Base-by-base conservation (phyloP, 1,284 basidiomycete genomes). In the Leccinum griseonigrum region DNA sequence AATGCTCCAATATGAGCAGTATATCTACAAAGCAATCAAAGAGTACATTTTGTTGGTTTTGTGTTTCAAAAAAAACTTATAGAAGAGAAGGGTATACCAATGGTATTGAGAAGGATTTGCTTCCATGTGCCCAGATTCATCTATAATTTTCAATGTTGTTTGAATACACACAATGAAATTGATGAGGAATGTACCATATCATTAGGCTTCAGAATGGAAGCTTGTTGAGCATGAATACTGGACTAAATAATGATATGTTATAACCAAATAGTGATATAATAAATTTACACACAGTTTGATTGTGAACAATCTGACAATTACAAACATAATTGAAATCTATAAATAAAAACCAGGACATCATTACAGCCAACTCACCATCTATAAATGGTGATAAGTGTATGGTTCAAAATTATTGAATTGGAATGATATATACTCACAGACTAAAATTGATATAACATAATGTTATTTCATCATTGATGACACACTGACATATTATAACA, bases 141-240 rank as follows among this genome's bases (percentile, higher is more conserved):
- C 40, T 43, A 18, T 18, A 3, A 43, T 40, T n/a, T n/a, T 2
- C 8, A 40, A 13, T 16, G 8, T n/a, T 43, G 18, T 18, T 10
- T 43, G 40, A n/a, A 43, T 43, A 18, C n/a, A 43, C 3, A 43
- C n/a, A n/a, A 43, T 43, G n/a, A 18, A 43, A 40, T 9, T 4
- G 9, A 40, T 9, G 8, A 40, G 38, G 9, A 40, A 40, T 40
- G 0, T 40, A 40, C 38, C n/a, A 10, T 40, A 40, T 6, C n/a
- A 43, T 1, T 0, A 18, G 40, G n/a, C 5, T 18, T 5, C n/a
- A 43, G n/a, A 43, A 43, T 1, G 0, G 38, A n/a, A n/a, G 38
- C 0, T 40, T 40, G 13, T 0, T 0, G 1, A 13, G 9, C 4
- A n/a, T 0, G 0, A 0, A 40, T n/a, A 40, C 13, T 10, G 4